Base-by-base conservation (phyloP, 202 grass and related monocot species). In the Carex arenaria region DNA sequence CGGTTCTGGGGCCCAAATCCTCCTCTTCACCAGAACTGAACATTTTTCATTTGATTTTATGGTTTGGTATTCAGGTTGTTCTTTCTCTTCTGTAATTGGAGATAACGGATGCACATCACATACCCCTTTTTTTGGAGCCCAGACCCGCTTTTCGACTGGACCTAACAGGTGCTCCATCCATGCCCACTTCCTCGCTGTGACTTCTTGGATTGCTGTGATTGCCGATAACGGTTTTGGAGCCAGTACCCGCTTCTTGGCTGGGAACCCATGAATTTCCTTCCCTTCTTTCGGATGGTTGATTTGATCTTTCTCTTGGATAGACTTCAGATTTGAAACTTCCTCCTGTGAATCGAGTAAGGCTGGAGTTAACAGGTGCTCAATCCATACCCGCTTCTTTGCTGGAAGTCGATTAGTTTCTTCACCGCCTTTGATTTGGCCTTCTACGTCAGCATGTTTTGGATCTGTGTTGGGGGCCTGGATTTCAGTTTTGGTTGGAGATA, bases 11-110 rank as follows among this genome's bases (percentile, higher is more conserved):
- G 18, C 12, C 34, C 1, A 19, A 8, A 40, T 40, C 10, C 40
- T 47, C 51, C 88, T 90, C 84, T 90, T 87, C 15, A 15, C 78
- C 1, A 84, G 61, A 11, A 88, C 26, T n/a, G 30, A 3, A 59
- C 28, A 18, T 12, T 5, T 59, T 78, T 78, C 73, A 7, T 55
- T 75, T 38, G 3, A 53, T 56, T 38, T 36, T 70, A 88, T 52
- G 68, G 45, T 9, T 51, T 59, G 49, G 70, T 43, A 23, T 72
- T 49, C 53, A 10, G 3, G 34, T 57, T 78, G 73, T 19, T 10
- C 11, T 79, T 85, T 19, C 40, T 82, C 75, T 53, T 70, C n/a
- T 14, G 34, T 12, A 28, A 75, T 57, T 20, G 53, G 4, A 47
- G 7, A 74, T 40, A 18, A 14, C 0, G 12, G 34, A 45, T 68